These are phyloP conservation scores for Thermoascus crustaceus DNA, from an alignment of 2,329 filamentous ascomycete genomes.

Conservation along the genomic window DNA sequence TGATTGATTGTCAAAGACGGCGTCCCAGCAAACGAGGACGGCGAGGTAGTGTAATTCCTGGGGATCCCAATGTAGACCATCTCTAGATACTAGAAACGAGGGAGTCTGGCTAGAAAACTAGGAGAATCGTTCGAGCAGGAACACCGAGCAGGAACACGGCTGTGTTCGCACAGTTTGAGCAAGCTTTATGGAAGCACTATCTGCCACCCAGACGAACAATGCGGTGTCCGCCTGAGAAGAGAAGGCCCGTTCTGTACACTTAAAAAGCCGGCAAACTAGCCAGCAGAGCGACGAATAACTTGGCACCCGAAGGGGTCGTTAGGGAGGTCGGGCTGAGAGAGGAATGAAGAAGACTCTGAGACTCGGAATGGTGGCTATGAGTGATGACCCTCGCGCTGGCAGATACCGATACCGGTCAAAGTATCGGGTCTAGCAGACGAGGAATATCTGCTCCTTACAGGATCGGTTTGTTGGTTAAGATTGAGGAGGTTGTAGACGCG, in stretches of 20 bases:
- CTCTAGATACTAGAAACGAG: constrained; percentile 39
- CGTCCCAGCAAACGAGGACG: constrained; percentile 65
- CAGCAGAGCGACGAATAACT: constrained; percentile 53
- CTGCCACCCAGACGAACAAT: constrained; percentile 96
- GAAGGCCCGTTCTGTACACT: constrained; percentile 75
- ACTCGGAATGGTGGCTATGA: constrained; percentile 78
- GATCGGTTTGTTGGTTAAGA: constrained; percentile 13
- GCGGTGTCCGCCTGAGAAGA: constrained; percentile 88
- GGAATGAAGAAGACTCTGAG: constrained; percentile 73
- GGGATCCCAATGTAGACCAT: constrained; percentile 82
- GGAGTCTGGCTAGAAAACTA: constrained; percentile 1
- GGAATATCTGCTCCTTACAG: constrained; percentile 49
- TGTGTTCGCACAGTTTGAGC: constrained; percentile 15
- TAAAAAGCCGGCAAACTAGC: constrained; percentile 61
- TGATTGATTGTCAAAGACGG: constrained; percentile 95
- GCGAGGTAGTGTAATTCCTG: constrained; percentile 72
- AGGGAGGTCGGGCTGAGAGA: constrained; percentile 80
- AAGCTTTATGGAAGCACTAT: constrained; percentile 73
- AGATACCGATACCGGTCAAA: constrained; percentile 75
- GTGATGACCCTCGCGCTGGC: constrained; percentile 52
- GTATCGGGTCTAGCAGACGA: constrained; percentile 82
- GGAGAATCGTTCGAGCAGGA: constrained; percentile 10
- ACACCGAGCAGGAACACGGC: constrained; percentile 1
- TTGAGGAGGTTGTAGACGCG: constrained; percentile 22
- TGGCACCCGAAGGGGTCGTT: constrained; percentile 61